Evolutionary conservation across 2,329 filamentous ascomycete genomes (phyloP).

Genomic region (Sporothrix variecibatus): DNA sequence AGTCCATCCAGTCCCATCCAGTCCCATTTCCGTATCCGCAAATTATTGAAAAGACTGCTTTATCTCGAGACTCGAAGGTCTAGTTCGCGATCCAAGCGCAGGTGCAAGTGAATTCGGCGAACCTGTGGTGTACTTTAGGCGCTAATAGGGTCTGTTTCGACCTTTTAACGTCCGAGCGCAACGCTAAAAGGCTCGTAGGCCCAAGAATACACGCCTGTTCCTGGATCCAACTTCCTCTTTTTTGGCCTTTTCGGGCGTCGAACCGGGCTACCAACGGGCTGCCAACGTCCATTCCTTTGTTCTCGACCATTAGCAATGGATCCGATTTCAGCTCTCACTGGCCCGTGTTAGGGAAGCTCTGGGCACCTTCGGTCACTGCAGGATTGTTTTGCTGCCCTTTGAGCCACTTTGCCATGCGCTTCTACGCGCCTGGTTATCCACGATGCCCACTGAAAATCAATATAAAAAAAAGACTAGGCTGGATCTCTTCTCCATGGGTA

Average conservation of each 20-base stretch:
- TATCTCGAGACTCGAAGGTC: not conserved
- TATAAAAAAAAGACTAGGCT: not conserved
- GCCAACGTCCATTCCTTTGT: not conserved
- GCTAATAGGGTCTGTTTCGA: not conserved
- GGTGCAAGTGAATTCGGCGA: not conserved
- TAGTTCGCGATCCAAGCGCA: constrained; percentile 8
- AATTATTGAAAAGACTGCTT: not conserved
- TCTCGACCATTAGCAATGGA: not conserved
- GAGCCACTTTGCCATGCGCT: not conserved
- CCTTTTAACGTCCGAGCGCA: not conserved
- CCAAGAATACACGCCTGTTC: not conserved
- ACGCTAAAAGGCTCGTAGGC: not conserved
- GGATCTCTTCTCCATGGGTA: not conserved
- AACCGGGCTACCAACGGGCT: not conserved
- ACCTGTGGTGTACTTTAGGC: not conserved
- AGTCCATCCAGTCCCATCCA: not conserved
- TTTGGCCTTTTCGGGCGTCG: not conserved
- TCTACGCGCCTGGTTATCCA: not conserved
- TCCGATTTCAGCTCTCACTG: not conserved
- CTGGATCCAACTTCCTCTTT: not conserved
- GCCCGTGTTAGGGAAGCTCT: not conserved
- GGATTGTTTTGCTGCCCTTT: not conserved
- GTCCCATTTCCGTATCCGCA: not conserved
- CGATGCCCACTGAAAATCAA: not conserved
- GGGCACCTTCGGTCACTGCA: not conserved